Evolutionary conservation across 495 filamentous ascomycete species (phyloP).

Genomic region (Oidiodendron maius): DNA sequence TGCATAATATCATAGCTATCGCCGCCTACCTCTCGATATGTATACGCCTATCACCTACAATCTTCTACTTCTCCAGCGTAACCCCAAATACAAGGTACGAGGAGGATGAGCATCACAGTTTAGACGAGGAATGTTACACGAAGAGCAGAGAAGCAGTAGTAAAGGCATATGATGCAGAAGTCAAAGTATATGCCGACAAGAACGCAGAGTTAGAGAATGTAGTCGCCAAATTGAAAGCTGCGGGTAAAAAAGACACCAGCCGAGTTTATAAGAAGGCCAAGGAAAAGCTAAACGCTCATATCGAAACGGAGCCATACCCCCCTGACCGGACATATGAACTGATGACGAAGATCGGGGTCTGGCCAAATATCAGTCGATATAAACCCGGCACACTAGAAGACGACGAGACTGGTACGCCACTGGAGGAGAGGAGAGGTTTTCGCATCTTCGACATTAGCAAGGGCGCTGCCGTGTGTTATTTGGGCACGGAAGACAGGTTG

Average conservation of each 20-base stretch:
- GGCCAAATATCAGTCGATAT: slow-evolving; percentile 15
- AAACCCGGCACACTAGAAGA: slow-evolving; percentile 15
- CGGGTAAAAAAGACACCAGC: background rate
- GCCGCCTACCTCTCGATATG: slow-evolving; percentile 38
- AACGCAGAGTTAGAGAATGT: background rate
- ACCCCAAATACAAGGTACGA: slow-evolving; percentile 35
- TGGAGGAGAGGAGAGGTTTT: slow-evolving; percentile 11
- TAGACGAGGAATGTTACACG: slow-evolving; percentile 28
- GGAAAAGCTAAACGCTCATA: background rate
- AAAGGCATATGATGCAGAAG: slow-evolving; percentile 4
- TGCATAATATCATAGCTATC: slow-evolving; percentile 37
- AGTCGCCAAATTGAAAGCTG: background rate
- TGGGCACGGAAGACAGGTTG: slow-evolving; percentile 5
- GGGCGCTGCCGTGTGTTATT: slow-evolving; percentile 11
- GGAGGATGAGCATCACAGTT: slow-evolving; percentile 24
- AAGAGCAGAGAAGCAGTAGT: slow-evolving; percentile 21
- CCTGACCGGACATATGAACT: slow-evolving; percentile 1
- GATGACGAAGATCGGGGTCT: slow-evolving; percentile 13
- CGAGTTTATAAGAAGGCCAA: background rate
- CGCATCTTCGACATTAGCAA: slow-evolving; percentile 15
- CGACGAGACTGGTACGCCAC: slow-evolving; percentile 1
- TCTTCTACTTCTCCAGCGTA: slow-evolving; percentile 36
- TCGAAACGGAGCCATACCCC: background rate
- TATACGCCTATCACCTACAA: slow-evolving; percentile 35
- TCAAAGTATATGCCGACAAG: background rate